Percentiles rank a stretch among this genome's conserved stretches.
Conservation (phyloP, 1,139 yeast genomes). For the Lodderomyces jiufengensis region DNA sequence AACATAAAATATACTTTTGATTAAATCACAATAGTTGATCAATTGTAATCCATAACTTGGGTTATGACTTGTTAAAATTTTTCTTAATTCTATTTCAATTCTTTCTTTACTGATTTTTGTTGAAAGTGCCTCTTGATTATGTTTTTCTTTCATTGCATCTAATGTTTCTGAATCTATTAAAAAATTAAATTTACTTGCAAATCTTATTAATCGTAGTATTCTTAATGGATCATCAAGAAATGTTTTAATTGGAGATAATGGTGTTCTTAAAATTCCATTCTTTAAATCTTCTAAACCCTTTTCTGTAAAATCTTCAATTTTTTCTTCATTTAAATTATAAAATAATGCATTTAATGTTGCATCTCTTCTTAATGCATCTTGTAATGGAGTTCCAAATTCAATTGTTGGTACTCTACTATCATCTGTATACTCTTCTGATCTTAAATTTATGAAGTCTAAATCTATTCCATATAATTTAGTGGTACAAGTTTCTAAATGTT, state of each 20-base stretch:
- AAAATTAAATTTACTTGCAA: slow-evolving; percentile 78
- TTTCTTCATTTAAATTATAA: slow-evolving; percentile 64
- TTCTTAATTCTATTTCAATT: slow-evolving; percentile 80
- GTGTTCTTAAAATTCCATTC: slow-evolving; percentile 76
- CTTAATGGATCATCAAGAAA: slow-evolving; percentile 92
- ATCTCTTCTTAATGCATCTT: slow-evolving; percentile 91
- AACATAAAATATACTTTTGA: slow-evolving; percentile 54
- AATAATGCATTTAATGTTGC: slow-evolving; percentile 92
- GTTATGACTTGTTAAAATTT: slow-evolving; percentile 61
- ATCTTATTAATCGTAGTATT: slow-evolving; percentile 77
- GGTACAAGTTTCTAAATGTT: slow-evolving; percentile 95
- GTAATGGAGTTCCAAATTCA: slow-evolving; percentile 81
- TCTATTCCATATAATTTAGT: slow-evolving; percentile 78
- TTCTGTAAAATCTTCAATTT: slow-evolving; percentile 82
- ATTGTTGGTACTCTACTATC: slow-evolving; percentile 78
- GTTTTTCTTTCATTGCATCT: slow-evolving; percentile 60
- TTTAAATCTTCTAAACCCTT: slow-evolving; percentile 69
- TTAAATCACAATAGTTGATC: slow-evolving; percentile 53
- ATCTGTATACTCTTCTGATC: slow-evolving; percentile 81
- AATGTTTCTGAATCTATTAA: slow-evolving; percentile 56
- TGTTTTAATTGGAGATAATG: slow-evolving; percentile 78
- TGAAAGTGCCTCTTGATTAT: slow-evolving; percentile 56
- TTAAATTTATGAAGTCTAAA: slow-evolving; percentile 85
- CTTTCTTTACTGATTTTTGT: slow-evolving; percentile 86
- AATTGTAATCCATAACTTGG: slow-evolving; percentile 64